Percentiles rank a stretch among this genome's conserved stretches.
phyloP scores from a whole-genome alignment of 179 eudicot genomes.

The Heliamphora ciliata region DNA sequence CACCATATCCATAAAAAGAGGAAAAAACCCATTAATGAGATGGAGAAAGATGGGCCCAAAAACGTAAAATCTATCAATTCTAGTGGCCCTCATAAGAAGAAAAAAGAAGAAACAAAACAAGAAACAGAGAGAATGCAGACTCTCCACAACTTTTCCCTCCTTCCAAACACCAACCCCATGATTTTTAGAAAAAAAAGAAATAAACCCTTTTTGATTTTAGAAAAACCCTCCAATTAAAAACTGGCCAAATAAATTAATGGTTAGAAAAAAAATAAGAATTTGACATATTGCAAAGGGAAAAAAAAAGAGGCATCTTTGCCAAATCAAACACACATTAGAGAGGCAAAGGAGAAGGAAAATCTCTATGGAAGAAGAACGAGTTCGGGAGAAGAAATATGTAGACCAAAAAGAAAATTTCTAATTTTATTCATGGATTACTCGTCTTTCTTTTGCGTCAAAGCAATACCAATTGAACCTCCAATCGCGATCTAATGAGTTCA shows the following conservation, averaged over 20 bases:
- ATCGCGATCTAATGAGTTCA: no score
- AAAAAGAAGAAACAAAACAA: neutral
- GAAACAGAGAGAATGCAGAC: neutral
- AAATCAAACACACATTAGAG: neutral
- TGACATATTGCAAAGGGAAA: neutral
- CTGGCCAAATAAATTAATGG: no score
- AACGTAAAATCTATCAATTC: neutral
- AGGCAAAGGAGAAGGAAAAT: neutral
- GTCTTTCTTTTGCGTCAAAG: no score
- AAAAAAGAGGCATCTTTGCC: neutral
- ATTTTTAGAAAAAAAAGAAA: no score
- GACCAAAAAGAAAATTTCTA: neutral
- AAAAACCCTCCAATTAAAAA: no score
- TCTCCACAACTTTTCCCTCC: neutral
- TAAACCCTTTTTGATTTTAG: no score
- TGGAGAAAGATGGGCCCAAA: slow-evolving; percentile 12
- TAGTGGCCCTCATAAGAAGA: neutral
- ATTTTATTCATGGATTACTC: no score
- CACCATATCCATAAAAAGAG: slow-evolving; percentile 1
- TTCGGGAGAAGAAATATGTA: neutral
- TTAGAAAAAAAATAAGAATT: neutral
- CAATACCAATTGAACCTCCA: no score
- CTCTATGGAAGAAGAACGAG: neutral
- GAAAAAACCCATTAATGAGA: neutral
- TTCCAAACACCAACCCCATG: neutral